A percentile compares a stretch with the other conserved stretches of the same genome.
These are phyloP conservation scores for Thuidium tamariscinum DNA, from an alignment of 225 moss, liverwort and hornwort species.

Conservation along the genomic window DNA sequence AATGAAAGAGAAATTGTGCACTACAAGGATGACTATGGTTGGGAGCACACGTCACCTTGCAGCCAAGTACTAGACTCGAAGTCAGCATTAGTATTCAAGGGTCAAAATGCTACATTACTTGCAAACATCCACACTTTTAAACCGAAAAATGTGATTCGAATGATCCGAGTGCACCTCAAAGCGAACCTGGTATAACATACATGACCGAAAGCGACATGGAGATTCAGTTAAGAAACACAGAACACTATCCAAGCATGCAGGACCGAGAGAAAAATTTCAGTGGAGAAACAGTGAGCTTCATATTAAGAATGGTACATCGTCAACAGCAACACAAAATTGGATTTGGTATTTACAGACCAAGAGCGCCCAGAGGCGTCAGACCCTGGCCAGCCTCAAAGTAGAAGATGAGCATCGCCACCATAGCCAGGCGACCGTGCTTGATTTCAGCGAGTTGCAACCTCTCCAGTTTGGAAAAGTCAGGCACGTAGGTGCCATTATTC, in stretches of 20 bases:
- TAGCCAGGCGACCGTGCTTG: conserved; percentile 94
- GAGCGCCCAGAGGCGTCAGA: conserved; percentile 58
- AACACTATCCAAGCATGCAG: background rate
- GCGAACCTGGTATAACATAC: too few relatives aligned
- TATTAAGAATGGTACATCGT: background rate
- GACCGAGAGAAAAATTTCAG: background rate
- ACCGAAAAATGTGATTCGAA: background rate
- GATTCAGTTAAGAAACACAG: background rate
- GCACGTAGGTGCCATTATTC: conserved; percentile 41
- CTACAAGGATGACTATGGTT: background rate
- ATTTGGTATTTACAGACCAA: conserved; percentile 45
- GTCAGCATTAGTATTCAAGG: background rate
- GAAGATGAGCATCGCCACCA: conserved; percentile 92
- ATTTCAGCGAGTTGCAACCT: conserved; percentile 97
- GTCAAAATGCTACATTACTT: background rate
- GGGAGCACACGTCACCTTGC: background rate
- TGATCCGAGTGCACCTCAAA: background rate
- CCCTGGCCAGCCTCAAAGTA: conserved; percentile 97
- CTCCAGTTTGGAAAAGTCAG: conserved; percentile 60
- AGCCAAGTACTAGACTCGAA: background rate
- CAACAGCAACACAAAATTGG: conserved; percentile 6
- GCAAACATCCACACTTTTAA: background rate
- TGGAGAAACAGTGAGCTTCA: background rate
- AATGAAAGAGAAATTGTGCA: too few relatives aligned
- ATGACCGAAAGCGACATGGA: background rate